Evolutionary conservation across 2,329 filamentous ascomycete species (phyloP).

Genomic region (Microdochium paspali): DNA sequence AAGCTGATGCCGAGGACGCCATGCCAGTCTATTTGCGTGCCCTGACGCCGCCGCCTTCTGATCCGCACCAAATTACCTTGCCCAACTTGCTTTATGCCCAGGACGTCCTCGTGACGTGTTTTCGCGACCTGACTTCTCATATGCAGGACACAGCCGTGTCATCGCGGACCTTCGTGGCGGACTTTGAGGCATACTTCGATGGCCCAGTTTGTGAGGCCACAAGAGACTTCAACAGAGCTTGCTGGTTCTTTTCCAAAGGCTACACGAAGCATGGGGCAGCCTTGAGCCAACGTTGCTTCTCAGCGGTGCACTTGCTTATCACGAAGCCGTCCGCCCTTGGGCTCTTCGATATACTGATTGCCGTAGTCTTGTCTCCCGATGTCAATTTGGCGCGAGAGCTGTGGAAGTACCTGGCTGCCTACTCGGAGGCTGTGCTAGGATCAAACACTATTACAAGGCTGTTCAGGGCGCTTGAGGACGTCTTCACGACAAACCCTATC

Average conservation of each 20-base stretch:
- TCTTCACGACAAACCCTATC: constrained; percentile 7
- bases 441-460: constrained; percentile 6
- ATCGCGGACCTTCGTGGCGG: constrained; percentile 5
- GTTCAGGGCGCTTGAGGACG: constrained; percentile 7
- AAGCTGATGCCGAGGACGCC: constrained; percentile 3
- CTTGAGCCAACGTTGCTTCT: constrained; percentile 9
- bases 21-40: constrained; percentile 10
- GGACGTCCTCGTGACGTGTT: constrained; percentile 10
- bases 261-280: constrained; percentile 8
- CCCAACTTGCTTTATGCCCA: constrained; percentile 11
- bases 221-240: constrained; percentile 11
- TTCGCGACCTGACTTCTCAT: constrained; percentile 7
- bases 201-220: constrained; percentile 10
- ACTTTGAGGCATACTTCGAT: constrained; percentile 10
- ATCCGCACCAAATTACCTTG: constrained; percentile 7
- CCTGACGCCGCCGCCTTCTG: constrained; percentile 9
- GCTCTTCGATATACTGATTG: constrained; percentile 10
- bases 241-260: constrained; percentile 10
- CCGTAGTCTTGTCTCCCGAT: constrained; percentile 9
- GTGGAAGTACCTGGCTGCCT: constrained; percentile 10
- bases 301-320: constrained; percentile 8
- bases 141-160: constrained; percentile 8
- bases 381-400: constrained; percentile 8
- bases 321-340: constrained; percentile 9
- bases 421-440: constrained; percentile 4